Conservation (phyloP, 176 grass and related monocot species). For the Dendrocalamus sinicus region DNA sequence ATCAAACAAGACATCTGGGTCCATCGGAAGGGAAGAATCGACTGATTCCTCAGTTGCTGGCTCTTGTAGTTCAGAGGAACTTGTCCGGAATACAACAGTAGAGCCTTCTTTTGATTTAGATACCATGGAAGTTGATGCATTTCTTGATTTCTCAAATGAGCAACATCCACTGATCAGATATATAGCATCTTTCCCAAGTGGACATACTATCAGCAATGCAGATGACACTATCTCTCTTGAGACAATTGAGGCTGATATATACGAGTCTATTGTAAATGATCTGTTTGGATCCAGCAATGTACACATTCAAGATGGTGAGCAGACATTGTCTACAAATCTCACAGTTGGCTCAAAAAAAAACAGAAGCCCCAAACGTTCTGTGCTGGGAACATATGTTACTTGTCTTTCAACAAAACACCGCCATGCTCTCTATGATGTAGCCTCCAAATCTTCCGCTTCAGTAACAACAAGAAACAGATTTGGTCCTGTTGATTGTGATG, state of each 20-base stretch:
- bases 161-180: conserved; percentile 66
- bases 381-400: conserved; percentile 74
- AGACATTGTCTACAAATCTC: conserved; percentile 36
- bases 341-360: conserved; percentile 58
- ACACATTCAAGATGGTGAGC: conserved; percentile 45
- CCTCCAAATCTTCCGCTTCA: conserved; percentile 50
- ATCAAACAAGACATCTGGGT: conserved; percentile 45
- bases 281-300: conserved; percentile 43
- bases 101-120: conserved; percentile 68
- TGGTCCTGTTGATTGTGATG: conserved; percentile 86
- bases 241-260: conserved; percentile 68
- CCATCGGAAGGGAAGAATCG: conserved; percentile 48
- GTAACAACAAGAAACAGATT: conserved; percentile 61
- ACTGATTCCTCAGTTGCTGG: conserved; percentile 41
- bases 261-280: conserved; percentile 55
- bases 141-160: conserved; percentile 64
- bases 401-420: conserved; percentile 68
- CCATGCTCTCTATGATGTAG: conserved; percentile 49
- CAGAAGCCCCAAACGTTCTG: conserved; percentile 66
- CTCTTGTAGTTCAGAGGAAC: conserved; percentile 55
- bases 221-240: conserved; percentile 54
- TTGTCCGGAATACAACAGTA: conserved; percentile 36
- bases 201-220: conserved; percentile 37
- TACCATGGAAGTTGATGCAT: conserved; percentile 60
- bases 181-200: conserved; percentile 53